Base-by-base conservation (phyloP, 768 basidiomycete species). In the Podaxis carcinomalis region DNA sequence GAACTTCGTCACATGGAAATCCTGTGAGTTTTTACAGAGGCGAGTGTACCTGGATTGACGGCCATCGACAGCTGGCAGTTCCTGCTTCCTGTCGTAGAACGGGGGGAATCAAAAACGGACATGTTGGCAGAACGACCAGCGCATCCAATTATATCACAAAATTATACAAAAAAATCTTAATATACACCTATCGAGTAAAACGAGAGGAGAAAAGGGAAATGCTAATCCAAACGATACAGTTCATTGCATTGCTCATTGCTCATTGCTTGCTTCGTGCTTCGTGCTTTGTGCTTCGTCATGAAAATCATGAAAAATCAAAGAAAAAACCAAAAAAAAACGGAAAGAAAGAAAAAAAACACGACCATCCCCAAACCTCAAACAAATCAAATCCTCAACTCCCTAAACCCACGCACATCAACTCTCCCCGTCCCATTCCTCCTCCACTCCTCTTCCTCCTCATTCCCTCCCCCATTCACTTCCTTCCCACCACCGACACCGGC, bases 391-490 rank as follows among this genome's bases (percentile, higher is more conserved):
- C 82, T 88, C 71, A 91, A 70, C 74, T 91, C 90, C 65, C 88
- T 76, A 72, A 91, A 91, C 56, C 89, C 89, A 56, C 89, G 78
- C 56, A 91, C 88, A 70, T 91, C 89, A 61, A 91, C 71, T 67
- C 89, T 75, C 54, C 89, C 89, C 35, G 83, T 81, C 63, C 89
- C 89, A 72, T 88, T 91, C 70, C 73, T 78, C 67, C 73, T 75
- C 89, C 89, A 90, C 66, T 78, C 77, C 56, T 66, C 70, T 28
- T 65, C 72, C 61, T 56, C 65, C 60, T 69, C 77, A 13, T 73
- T 68, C 51, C 54, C 60, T 23, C 65, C 74, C 4, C 70, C 75
- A 21, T 68, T 66, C 44, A 66, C 87, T 3, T 88, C 86, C 66
- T 82, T 72, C 77, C 90, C 77, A 80, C 88, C 39, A 28, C 5